Evolutionary conservation across 192 early-diverging fungal species (phyloP).

Genomic region (Coemansia sp.): DNA sequence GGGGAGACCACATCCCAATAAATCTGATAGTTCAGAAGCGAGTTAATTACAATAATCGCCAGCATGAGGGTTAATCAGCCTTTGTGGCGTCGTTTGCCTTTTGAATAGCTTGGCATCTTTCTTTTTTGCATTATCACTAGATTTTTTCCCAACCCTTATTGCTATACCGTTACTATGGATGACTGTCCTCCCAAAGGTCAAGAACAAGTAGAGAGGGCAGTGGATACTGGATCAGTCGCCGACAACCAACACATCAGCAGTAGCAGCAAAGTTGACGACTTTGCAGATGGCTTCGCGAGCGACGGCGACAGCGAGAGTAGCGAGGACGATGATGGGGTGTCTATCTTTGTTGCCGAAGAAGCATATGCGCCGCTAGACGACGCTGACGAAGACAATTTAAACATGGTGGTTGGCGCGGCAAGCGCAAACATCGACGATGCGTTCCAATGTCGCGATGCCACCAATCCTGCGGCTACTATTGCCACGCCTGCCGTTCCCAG

Average conservation of each 20-base stretch:
- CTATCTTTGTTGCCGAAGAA: conserved; percentile 34
- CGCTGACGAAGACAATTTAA: neutral
- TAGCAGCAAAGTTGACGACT: neutral
- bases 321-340: conserved; percentile 7
- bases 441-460: neutral
- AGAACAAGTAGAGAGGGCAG: neutral
- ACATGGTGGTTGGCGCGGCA: neutral
- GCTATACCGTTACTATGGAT: conserved; percentile 4
- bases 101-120: neutral
- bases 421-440: neutral
- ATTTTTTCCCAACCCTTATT: neutral
- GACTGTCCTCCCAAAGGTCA: neutral
- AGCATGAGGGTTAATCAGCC: neutral
- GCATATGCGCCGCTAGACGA: conserved; percentile 22
- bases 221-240: neutral
- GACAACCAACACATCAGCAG: neutral
- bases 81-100: neutral
- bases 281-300: neutral
- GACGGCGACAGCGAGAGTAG: neutral
- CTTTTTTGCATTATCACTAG: neutral
- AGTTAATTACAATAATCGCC: neutral
- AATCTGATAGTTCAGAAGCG: neutral
- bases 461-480: neutral
- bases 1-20: neutral
- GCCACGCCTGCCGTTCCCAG: too few species aligned